phyloP scores from a whole-genome alignment of 495 filamentous ascomycete genomes.

The Pyrenula massariospora region DNA sequence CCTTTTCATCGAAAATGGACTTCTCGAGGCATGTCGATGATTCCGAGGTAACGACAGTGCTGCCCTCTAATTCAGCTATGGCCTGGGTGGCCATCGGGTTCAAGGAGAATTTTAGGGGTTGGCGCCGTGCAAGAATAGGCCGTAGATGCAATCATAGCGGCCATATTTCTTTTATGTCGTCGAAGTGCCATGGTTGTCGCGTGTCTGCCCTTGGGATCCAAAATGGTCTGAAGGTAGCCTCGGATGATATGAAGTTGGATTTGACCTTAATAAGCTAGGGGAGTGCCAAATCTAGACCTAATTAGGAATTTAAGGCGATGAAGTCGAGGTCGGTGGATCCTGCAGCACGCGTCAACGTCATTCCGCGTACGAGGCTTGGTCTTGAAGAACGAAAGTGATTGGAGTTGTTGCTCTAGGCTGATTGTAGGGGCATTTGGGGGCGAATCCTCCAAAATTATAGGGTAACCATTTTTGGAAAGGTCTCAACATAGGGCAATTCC shows the following conservation, averaged over 20 bases:
- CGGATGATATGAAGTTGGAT: not conserved
- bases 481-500: no score
- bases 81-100: not conserved
- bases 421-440: no score
- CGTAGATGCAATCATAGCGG: not conserved
- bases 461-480: no score
- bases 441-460: no score
- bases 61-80: slow-evolving; percentile 1
- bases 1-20: slow-evolving; percentile 1
- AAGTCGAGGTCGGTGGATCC: not conserved
- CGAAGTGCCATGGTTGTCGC: not conserved
- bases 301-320: not conserved
- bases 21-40: slow-evolving; percentile 1
- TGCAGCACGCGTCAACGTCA: not conserved
- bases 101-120: not conserved
- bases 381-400: no score
- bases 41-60: not conserved
- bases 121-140: not conserved
- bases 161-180: not conserved
- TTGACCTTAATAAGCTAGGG: not conserved
- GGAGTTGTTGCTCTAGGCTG: no score
- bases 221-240: not conserved
- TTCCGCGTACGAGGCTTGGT: not conserved
- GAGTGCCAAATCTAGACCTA: not conserved
- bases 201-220: not conserved